Conservation (phyloP, 2,329 filamentous ascomycete genomes). For the Xylaria multiplex region DNA sequence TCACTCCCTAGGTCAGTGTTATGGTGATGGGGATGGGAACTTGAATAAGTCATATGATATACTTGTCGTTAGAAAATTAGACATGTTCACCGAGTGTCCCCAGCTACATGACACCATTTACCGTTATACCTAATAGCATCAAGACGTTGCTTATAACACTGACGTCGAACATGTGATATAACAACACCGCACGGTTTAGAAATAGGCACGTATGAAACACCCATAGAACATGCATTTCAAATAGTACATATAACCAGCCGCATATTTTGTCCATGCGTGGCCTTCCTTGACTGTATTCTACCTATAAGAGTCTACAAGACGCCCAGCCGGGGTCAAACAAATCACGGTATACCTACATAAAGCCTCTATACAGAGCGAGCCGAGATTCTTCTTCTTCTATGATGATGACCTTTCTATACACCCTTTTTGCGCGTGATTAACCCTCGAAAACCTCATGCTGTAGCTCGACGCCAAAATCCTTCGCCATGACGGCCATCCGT, state of each 20-base stretch:
- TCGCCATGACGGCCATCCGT: slow-evolving; percentile 86
- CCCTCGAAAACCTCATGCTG: slow-evolving; percentile 91
- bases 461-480: slow-evolving; percentile 90
- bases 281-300: slow-evolving; percentile 24
- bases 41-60: background rate
- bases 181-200: too few species aligned
- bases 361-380: slow-evolving; percentile 28
- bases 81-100: too few species aligned
- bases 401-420: slow-evolving; percentile 17
- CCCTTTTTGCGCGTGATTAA: slow-evolving; percentile 51
- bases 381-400: slow-evolving; percentile 31
- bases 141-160: too few species aligned
- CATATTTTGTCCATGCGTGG: slow-evolving; percentile 5
- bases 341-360: slow-evolving; percentile 16
- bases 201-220: background rate
- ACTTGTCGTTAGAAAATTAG: too few species aligned
- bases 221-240: background rate
- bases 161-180: too few species aligned
- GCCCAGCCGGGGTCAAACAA: slow-evolving; percentile 11
- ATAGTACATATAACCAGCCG: slow-evolving; percentile 10
- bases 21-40: background rate
- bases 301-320: slow-evolving; percentile 25
- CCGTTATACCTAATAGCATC: too few species aligned
- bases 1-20: background rate
- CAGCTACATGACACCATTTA: too few species aligned